These are phyloP conservation scores for Moesziomyces aphidis DNA, from an alignment of 1,284 basidiomycete species.

Conservation along the genomic window DNA sequence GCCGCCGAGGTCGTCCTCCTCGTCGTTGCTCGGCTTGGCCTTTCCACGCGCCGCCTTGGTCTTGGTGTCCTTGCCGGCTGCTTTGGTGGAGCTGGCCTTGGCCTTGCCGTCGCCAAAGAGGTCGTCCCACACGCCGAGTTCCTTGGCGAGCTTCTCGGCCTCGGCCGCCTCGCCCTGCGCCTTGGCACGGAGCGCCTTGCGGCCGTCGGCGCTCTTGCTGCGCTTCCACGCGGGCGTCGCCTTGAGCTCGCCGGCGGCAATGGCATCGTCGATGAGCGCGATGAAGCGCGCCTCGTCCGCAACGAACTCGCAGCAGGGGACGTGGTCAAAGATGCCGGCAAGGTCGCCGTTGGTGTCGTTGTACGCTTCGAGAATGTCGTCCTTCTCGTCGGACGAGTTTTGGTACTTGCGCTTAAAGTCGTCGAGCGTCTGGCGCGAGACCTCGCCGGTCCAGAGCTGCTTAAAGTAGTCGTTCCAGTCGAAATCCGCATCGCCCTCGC, in stretches of 20 bases:
- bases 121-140: constrained; percentile 66
- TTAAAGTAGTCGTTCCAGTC: constrained; percentile 68
- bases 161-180: constrained; percentile 55
- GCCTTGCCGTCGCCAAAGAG: constrained; percentile 50
- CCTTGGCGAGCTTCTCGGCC: constrained; percentile 59
- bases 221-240: constrained; percentile 35
- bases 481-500: constrained; percentile 61
- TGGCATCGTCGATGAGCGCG: constrained; percentile 49
- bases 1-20: constrained; percentile 48
- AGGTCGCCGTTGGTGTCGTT: constrained; percentile 50
- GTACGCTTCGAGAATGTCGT: constrained; percentile 63
- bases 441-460: constrained; percentile 65
- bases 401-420: constrained; percentile 64
- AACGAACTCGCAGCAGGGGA: constrained; percentile 62
- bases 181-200: constrained; percentile 48
- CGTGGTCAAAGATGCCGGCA: constrained; percentile 55
- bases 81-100: constrained; percentile 1
- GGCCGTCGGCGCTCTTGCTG: constrained; percentile 34
- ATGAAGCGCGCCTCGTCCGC: constrained; percentile 58
- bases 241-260: constrained; percentile 48
- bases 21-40: constrained; percentile 3
- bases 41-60: constrained; percentile 5
- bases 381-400: constrained; percentile 59
- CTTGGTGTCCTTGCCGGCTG: constrained; percentile 18
- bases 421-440: constrained; percentile 57